Percentiles rank a stretch among this genome's conserved stretches.
Conservation (phyloP, 1,284 basidiomycete genomes). For the Ceratobasidium sp. region DNA sequence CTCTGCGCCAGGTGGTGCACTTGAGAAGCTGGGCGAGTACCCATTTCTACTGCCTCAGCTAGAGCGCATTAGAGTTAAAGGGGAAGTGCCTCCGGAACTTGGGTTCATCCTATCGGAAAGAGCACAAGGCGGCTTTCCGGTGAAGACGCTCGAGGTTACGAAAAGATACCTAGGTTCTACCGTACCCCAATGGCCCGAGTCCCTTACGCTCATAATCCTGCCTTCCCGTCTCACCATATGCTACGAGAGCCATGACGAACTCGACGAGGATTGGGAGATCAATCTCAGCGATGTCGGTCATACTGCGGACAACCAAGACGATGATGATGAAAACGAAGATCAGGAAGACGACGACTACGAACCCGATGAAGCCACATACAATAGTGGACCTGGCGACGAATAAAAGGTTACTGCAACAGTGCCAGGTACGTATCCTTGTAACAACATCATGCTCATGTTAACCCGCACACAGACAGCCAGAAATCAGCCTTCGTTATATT, state of each 20-base stretch:
- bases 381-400: no score
- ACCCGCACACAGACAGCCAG: no score
- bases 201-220: neutral
- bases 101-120: neutral
- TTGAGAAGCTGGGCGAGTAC: neutral
- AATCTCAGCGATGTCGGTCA: no score
- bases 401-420: no score
- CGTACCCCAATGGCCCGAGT: neutral
- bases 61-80: neutral
- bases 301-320: no score
- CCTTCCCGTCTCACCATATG: neutral
- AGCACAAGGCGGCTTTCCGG: neutral
- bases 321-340: no score
- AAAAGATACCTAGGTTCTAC: neutral
- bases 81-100: neutral
- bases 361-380: no score
- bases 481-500: no score
- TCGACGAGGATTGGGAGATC: no score
- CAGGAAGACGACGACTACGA: no score
- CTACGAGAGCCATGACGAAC: neutral
- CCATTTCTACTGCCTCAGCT: neutral
- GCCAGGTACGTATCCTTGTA: no score
- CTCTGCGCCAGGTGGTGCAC: neutral
- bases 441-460: no score
- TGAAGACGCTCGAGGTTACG: neutral